phyloP scores from a whole-genome alignment of 2,329 filamentous ascomycete genomes.

The Sporothrix brunneoviolacea region DNA sequence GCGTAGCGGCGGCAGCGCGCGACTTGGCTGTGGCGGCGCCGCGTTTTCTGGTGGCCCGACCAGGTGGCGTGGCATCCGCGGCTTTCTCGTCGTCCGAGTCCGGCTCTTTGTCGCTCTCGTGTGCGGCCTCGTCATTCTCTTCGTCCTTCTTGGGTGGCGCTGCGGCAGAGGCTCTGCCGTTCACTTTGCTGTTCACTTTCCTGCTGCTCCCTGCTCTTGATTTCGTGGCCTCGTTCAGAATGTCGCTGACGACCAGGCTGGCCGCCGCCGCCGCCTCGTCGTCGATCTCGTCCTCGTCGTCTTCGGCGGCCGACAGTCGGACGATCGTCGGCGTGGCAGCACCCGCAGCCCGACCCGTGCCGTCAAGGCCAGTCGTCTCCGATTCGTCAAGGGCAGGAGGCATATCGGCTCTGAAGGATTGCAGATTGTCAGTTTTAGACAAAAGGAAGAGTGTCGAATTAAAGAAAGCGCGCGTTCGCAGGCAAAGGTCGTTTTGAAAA shows the following conservation, averaged over 20 bases:
- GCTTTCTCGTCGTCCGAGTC: neutral
- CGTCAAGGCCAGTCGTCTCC: no score
- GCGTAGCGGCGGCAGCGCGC: neutral
- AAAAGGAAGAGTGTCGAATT: neutral
- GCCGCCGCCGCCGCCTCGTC: slow-evolving; percentile 1
- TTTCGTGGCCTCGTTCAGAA: slow-evolving; percentile 1
- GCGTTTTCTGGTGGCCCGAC: neutral
- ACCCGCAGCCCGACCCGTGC: neutral
- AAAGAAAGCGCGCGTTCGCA: no score
- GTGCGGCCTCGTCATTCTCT: neutral
- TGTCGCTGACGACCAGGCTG: slow-evolving; percentile 8
- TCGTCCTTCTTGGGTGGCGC: neutral
- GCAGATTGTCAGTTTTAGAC: no score
- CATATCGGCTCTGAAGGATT: neutral
- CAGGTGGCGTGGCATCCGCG: neutral
- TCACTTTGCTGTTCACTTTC: slow-evolving; percentile 3
- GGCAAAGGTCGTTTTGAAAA: no score
- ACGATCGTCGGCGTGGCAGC: slow-evolving; percentile 6
- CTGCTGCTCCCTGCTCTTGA: neutral
- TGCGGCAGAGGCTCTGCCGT: no score
- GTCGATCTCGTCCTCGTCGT: slow-evolving; percentile 1
- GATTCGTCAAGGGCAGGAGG: neutral
- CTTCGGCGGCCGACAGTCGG: slow-evolving; percentile 2
- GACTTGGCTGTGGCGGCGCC: no score
- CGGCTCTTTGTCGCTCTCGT: neutral